Base-by-base conservation (phyloP, 1,284 basidiomycete genomes). In the Fomitopsis pinicola region DNA sequence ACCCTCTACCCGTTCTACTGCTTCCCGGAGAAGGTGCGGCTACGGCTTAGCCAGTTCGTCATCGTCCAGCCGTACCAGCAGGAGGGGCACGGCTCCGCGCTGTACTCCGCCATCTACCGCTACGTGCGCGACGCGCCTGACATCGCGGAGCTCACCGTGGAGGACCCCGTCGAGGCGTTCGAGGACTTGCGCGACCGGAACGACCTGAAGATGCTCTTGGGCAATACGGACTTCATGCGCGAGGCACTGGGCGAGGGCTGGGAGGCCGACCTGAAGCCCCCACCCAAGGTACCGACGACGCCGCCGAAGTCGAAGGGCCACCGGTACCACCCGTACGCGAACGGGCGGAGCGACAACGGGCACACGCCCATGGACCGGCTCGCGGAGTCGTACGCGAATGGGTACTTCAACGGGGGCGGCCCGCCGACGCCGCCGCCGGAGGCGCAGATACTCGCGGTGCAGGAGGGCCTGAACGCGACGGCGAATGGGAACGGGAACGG, bases 91-190 rank as follows among this genome's bases (percentile, higher is more conserved):
- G 95, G 95, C 61, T 95, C 95, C 57, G 88, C 89, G 62, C 85
- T 99, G 12, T 99, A 98, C 79, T 86, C 80, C 35, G 86, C 94
- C 1, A 90, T 97, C 50, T 97, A 96, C 76, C 83, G 89, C 69
- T 84, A 92, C 71, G 83, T 92, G 56, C 76, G 93, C 42, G 76
- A 80, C 7, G 82, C 86, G 44, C 77, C 86, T 0, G 78, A 83
- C 48, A 87, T 98, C 38, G 87, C 89, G 10, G 97, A 99, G 74
- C 79, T 99, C 58, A 98, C 95, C 0, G 92, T 99, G 22, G 97
- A 99, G 78, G 97, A 99, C 73, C 97, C 97, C 0, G 94, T 94
- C 0, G 97, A 99, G 75, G 91, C 92, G 9, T 97, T 97, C 71
- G 95, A 97, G 72, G 94, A 97, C 71, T 81, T 99, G 59, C 84